These are phyloP conservation scores for Allium sativum DNA, from an alignment of 106 monocot genomes.

Conservation along the genomic window DNA sequence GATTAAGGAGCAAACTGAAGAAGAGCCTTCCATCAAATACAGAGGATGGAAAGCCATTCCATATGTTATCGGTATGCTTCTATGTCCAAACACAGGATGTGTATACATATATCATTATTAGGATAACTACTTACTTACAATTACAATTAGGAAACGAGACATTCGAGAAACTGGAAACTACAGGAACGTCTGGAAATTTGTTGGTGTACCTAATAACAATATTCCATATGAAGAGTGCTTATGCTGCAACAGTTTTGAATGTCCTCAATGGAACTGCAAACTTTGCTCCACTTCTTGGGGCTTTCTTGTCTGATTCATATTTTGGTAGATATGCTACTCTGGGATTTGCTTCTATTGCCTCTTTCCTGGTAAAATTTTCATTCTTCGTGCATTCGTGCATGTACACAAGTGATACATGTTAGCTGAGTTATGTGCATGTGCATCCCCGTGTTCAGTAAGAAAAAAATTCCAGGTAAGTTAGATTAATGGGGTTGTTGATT, in stretches of 20 bases:
- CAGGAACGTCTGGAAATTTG: conserved; percentile 40
- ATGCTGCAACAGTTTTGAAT: conserved; percentile 15
- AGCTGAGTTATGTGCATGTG: no score
- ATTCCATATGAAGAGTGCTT: conserved; percentile 28
- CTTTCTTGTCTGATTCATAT: conserved; percentile 47
- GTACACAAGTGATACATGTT: no score
- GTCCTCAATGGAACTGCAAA: conserved; percentile 31
- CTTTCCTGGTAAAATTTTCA: conserved; percentile 25
- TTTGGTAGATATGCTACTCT: conserved; percentile 49
- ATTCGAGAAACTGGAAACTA: conserved; percentile 61
- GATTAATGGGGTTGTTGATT: neutral
- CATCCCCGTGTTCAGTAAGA: no score
- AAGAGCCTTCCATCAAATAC: conserved; percentile 15
- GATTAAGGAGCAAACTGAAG: neutral
- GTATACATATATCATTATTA: neutral
- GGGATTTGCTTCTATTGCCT: conserved; percentile 32
- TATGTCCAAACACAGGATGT: neutral
- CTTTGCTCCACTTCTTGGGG: conserved; percentile 27
- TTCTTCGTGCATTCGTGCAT: no score
- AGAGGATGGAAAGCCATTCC: conserved; percentile 64
- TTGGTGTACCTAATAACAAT: conserved; percentile 46
- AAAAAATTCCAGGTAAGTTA: neutral
- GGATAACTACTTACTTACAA: neutral
- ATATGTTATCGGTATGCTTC: conserved; percentile 41
- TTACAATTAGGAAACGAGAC: conserved; percentile 54